Base-by-base conservation (phyloP, 2,329 filamentous ascomycete species). In the Cladosporium sp. region DNA sequence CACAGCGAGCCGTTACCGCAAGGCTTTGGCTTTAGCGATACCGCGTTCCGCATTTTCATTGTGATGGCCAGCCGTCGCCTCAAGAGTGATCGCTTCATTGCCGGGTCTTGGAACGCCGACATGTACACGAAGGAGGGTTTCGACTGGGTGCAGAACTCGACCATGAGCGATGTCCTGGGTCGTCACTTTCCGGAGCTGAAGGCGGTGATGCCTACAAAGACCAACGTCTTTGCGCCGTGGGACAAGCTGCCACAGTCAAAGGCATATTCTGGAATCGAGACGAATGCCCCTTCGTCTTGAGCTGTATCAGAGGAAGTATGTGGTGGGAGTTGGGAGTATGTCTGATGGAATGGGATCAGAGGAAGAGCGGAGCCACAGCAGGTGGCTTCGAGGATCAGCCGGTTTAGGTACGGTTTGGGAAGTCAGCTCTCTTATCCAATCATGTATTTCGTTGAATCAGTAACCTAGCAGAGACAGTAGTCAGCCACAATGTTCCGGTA, bases 21-120 rank as follows among this genome's bases (percentile, higher is more conserved):
- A 27, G 73, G 72, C 0, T 76, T 75, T 43, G 73, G 72, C 0
- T 75, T 76, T 57, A 71, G 67, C 53, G 73, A 76, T 46, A 76
- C 72, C 2, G 72, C 72, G 2, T 75, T 76, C 54, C 58, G 72
- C 0, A 61, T 75, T 1, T 74, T 74, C 50, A 72, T 75, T 32
- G 53, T 74, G 1, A 74, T 74, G 71, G 72, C 72, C 1, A 68
- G 63, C 35, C 53, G 72, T 11, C 55, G 69, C 18, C 52, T 73
- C 15, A 74, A 73, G 64, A 72, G 69, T 15, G 72, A 74, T 60
- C 61, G 72, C 1, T 74, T 74, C 49, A 72, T 75, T 22, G 72
- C 71, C 0, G 65, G 64, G 0, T 58, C 67, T 18, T 73, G 69
- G 67, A 68, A 71, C 36, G 60, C 61, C 18, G 62, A 67, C 35